Evolutionary conservation across 2,329 filamentous ascomycete genomes (phyloP).

Genomic region (Xylaria sp.): DNA sequence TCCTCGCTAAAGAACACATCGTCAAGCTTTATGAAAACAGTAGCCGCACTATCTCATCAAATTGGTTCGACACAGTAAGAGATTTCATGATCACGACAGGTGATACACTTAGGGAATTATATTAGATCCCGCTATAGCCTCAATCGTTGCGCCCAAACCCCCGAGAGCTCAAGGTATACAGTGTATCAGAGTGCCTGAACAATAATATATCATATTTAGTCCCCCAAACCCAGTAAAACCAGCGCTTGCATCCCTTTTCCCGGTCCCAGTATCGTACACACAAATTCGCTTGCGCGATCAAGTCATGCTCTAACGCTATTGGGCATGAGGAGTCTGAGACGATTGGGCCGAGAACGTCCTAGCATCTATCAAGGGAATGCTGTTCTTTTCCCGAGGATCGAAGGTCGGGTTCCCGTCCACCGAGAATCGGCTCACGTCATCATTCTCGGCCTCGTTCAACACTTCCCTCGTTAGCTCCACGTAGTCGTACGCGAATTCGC

Average conservation of each 20-base stretch:
- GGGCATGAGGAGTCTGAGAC: constrained; percentile 39
- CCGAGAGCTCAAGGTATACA: neutral
- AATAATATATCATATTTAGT: neutral
- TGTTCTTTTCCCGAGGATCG: constrained; percentile 55
- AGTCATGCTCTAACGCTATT: constrained; percentile 11
- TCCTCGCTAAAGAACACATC: too few species aligned
- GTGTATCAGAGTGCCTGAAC: neutral
- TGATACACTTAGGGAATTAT: neutral
- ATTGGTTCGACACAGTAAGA: neutral
- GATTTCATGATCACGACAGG: neutral
- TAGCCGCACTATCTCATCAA: neutral
- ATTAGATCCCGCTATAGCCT: neutral
- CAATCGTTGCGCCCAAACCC: neutral
- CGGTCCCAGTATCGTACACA: constrained; percentile 16
- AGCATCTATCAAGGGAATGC: constrained; percentile 54
- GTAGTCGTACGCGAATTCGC: constrained; percentile 95
- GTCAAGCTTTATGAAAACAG: neutral
- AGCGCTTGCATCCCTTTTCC: neutral
- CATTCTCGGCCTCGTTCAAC: constrained; percentile 53
- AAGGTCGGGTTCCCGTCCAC: constrained; percentile 46
- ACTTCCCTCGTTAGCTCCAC: constrained; percentile 71
- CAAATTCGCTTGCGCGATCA: neutral
- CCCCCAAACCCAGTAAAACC: neutral
- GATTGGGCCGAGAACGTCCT: constrained; percentile 48
- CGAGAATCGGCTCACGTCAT: constrained; percentile 52